These are phyloP conservation scores for Coemansia biformis DNA, from an alignment of 192 early-diverging fungal genomes.

Conservation along the genomic window DNA sequence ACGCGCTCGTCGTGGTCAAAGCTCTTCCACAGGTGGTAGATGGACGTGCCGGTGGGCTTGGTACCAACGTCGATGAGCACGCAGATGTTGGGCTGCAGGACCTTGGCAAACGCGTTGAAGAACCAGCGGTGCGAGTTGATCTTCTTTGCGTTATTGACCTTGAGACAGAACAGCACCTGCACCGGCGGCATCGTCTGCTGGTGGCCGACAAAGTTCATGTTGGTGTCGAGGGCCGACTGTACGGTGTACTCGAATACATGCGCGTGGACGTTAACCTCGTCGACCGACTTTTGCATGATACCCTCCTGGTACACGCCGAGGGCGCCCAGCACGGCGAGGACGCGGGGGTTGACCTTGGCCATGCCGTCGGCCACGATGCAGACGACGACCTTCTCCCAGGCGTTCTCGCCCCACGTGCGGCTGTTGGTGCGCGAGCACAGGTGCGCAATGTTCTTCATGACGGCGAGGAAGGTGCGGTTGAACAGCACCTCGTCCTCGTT, in stretches of 20 bases:
- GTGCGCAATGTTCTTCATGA: conserved; percentile 89
- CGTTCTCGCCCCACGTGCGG: conserved; percentile 73
- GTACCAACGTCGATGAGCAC: conserved; percentile 93
- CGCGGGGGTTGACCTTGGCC: conserved; percentile 69
- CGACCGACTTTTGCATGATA: conserved; percentile 63
- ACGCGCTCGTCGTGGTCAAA: conserved; percentile 76
- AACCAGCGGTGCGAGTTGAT: conserved; percentile 97
- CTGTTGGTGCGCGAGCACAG: conserved; percentile 75
- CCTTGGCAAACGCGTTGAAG: conserved; percentile 85
- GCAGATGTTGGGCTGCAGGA: conserved; percentile 81
- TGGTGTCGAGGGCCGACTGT: conserved; percentile 62
- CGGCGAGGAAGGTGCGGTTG: conserved; percentile 78
- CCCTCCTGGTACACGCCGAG: conserved; percentile 76
- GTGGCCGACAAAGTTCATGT: conserved; percentile 60
- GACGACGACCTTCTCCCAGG: conserved; percentile 91
- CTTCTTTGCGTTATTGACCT: conserved; percentile 89
- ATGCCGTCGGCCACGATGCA: conserved; percentile 91
- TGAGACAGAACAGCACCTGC: conserved; percentile 87
- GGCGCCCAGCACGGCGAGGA: conserved; percentile 71
- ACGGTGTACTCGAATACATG: conserved; percentile 92
- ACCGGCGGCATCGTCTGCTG: conserved; percentile 73
- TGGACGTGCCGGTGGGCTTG: conserved; percentile 70
- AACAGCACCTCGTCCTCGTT: conserved; percentile 88
- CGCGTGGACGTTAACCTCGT: conserved; percentile 64
- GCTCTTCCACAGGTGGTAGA: conserved; percentile 93